A percentile compares a stretch with the other conserved stretches of the same genome.
Conservation (phyloP, 1,284 basidiomycete species). For the Mycosarcoma mackinlayi region DNA sequence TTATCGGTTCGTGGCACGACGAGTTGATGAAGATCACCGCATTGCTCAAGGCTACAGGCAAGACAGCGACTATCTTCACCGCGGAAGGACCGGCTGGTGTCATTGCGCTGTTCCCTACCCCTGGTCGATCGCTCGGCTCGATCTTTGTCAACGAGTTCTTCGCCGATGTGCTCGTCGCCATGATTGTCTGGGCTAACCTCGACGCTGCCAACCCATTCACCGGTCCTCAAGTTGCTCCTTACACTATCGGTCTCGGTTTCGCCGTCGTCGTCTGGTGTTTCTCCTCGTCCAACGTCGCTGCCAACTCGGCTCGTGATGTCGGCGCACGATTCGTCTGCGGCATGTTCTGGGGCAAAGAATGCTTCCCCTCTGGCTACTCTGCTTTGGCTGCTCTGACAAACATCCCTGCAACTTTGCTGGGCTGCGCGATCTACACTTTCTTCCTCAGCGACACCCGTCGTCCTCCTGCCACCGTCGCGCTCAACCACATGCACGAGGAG, state of each 20-base stretch:
- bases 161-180: conserved; percentile 48
- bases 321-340: conserved; percentile 54
- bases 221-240: conserved; percentile 48
- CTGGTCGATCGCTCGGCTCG: conserved; percentile 42
- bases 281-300: conserved; percentile 48
- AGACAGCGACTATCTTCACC: conserved; percentile 45
- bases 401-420: conserved; percentile 55
- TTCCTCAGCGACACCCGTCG: conserved; percentile 56
- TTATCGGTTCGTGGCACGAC: conserved; percentile 46
- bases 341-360: conserved; percentile 50
- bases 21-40: conserved; percentile 48
- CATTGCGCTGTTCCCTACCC: conserved; percentile 55
- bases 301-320: conserved; percentile 58
- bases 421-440: conserved; percentile 57
- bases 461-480: conserved; percentile 43
- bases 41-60: conserved; percentile 36
- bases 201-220: conserved; percentile 57
- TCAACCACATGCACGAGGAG: conserved; percentile 45
- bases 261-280: conserved; percentile 57
- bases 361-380: conserved; percentile 55
- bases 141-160: conserved; percentile 61
- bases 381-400: conserved; percentile 58
- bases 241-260: conserved; percentile 57
- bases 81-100: conserved; percentile 54
- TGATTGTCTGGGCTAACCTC: conserved; percentile 59